Base-by-base conservation (phyloP, 192 early-diverging fungal genomes). In the Coemansia sp. region DNA sequence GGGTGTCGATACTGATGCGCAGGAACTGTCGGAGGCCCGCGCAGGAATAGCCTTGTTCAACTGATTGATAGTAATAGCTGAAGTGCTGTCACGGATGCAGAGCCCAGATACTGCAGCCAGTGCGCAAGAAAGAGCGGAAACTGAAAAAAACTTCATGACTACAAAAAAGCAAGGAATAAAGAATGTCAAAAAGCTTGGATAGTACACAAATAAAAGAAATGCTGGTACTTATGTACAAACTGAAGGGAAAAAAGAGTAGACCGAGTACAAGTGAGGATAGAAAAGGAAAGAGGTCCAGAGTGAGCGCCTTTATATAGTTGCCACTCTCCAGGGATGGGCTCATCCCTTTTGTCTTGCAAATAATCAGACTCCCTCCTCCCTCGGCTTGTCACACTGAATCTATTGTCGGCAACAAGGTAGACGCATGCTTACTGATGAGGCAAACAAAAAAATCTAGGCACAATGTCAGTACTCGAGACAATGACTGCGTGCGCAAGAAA, bases 41-140 rank as follows among this genome's bases (percentile, higher is more conserved):
- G 39, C 58, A 1, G 73, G 67, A 0, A 69, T 21, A 3, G 73
- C 73, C 33, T 46, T n/a, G 67, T 75, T 66, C 21, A 75, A 67
- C 63, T 75, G 73, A 18, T 51, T 63, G 20, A 69, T 50, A 2
- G 73, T 69, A 24, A 75, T 62, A 5, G 43, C 42, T 9, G 38
- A 14, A 23, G 33, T 43, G 36, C 14, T 58, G 13, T 60, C 59
- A 18, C 61, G 24, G 31, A 33, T 37, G 56, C 56, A 58, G 34
- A 58, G 56, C 21, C 56, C 56, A 37, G 56, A 33, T 21, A 58
- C 56, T 37, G 56, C 56, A 58, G 36, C 16, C 9, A 58, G 33
- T 4, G 56, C 16, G 28, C 56, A 10, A 1, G 34, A 14, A 58
- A 58, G n/a, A 34, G 33, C 18, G 18, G 36, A 31, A 8, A 28